Percentiles rank a stretch among this genome's conserved stretches.
Conservation (phyloP, 371 early-diverging fungal species). For the Syncephalastrum racemosum region DNA sequence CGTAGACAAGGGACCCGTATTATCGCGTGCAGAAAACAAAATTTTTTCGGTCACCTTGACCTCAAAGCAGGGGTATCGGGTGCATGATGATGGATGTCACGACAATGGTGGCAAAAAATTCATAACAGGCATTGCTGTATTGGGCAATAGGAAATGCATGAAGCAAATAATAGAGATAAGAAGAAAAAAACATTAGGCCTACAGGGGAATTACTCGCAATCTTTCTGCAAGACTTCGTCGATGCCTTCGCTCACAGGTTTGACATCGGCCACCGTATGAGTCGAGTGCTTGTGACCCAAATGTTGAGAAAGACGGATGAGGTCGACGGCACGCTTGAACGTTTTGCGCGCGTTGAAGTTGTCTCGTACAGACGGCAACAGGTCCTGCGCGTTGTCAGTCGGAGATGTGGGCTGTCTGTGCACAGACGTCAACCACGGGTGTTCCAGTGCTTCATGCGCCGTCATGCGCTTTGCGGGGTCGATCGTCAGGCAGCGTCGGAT, state of each 20-base stretch:
- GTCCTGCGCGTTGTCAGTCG: constrained; percentile 38
- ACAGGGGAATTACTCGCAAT: constrained; percentile 7
- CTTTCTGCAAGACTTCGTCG: constrained; percentile 44
- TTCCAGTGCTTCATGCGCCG: constrained; percentile 70
- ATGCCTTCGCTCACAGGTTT: constrained; percentile 46
- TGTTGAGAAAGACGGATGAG: constrained; percentile 53
- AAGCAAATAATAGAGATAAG: too few relatives aligned
- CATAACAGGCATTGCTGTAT: too few relatives aligned
- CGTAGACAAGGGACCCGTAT: too few relatives aligned
- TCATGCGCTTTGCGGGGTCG: constrained; percentile 72
- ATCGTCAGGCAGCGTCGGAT: constrained; percentile 73
- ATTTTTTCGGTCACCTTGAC: too few relatives aligned
- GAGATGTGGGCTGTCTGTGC: constrained; percentile 29
- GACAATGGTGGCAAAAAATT: too few relatives aligned
- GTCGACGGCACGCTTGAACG: constrained; percentile 71
- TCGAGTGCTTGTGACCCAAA: constrained; percentile 38
- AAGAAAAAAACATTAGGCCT: too few relatives aligned
- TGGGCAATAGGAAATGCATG: too few relatives aligned
- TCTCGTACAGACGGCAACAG: constrained; percentile 76
- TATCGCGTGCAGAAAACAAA: too few relatives aligned
- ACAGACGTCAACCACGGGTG: constrained; percentile 70
- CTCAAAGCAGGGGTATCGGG: too few relatives aligned
- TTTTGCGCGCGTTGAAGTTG: constrained; percentile 82
- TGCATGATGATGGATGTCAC: too few relatives aligned
- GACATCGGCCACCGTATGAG: constrained; percentile 16